phyloP scores from a whole-genome alignment of 257 asterid species.

The Nicotiana tabacum region DNA sequence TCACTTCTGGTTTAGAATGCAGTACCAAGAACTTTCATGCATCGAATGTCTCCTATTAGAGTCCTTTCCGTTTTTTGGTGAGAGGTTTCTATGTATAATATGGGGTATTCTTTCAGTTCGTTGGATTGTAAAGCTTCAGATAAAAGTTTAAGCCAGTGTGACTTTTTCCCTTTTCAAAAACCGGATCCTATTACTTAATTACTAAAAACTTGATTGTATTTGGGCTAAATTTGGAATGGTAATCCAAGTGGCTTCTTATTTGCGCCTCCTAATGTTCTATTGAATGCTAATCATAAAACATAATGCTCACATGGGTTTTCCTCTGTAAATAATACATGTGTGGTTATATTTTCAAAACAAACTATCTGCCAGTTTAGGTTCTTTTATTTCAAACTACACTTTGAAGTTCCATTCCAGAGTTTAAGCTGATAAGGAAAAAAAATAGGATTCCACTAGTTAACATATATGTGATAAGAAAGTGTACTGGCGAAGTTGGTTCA shows the following conservation, averaged over 20 bases:
- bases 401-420: background rate
- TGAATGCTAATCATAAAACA: background rate
- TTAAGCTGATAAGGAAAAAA: background rate
- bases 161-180: background rate
- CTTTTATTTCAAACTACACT: background rate
- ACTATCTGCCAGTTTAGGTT: background rate
- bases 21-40: background rate
- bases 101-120: background rate
- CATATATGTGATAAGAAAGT: background rate
- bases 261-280: background rate
- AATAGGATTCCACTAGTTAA: background rate
- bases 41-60: background rate
- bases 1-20: background rate
- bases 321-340: background rate
- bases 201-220: background rate
- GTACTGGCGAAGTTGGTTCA: background rate
- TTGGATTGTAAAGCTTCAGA: background rate
- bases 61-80: background rate
- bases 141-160: background rate
- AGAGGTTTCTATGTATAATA: background rate
- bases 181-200: background rate
- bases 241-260: background rate
- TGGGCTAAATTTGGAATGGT: background rate
- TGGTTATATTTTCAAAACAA: background rate
- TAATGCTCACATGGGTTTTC: background rate